Evolutionary conservation across 352 stramenopile species (phyloP).

Genomic region (Achlya hypogyna): DNA sequence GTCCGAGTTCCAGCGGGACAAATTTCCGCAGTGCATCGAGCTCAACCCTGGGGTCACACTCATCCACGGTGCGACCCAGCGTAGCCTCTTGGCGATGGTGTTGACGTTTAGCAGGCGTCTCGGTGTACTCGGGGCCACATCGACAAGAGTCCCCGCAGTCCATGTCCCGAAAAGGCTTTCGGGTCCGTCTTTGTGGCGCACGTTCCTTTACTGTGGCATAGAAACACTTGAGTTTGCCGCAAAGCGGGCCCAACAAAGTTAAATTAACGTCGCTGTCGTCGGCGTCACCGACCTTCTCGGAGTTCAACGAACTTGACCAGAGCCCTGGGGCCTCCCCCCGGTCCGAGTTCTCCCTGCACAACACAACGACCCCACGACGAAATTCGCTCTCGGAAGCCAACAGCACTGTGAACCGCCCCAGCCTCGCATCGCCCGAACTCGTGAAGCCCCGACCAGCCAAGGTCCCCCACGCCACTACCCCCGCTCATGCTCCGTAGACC

Average conservation of each 20-base stretch:
- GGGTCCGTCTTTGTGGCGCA: not conserved
- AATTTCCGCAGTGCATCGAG: slow-evolving; percentile 12
- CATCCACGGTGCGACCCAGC: not conserved
- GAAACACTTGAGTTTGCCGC: slow-evolving; percentile 2
- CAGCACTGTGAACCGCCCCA: not conserved
- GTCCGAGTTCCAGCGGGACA: slow-evolving; percentile 5
- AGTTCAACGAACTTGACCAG: not conserved
- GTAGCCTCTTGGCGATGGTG: not conserved
- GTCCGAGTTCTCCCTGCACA: not conserved
- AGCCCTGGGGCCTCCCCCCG: not conserved
- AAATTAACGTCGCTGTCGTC: slow-evolving; percentile 2
- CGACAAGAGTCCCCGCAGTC: not conserved
- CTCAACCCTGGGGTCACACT: slow-evolving; percentile 10
- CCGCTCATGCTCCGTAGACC: not conserved
- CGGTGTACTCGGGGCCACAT: not conserved
- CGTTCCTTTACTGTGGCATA: not conserved
- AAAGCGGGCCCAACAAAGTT: slow-evolving; percentile 2
- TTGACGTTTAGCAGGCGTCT: not conserved
- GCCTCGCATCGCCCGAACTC: not conserved
- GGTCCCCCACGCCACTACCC: not conserved
- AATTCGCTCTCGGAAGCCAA: not conserved
- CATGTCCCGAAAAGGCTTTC: slow-evolving; percentile 17
- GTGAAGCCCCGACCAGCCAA: not conserved
- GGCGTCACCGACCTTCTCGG: not conserved
- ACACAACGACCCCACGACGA: not conserved